These are phyloP conservation scores for Fusarium falciforme DNA, from an alignment of 2,329 filamentous ascomycete species.

Conservation along the genomic window DNA sequence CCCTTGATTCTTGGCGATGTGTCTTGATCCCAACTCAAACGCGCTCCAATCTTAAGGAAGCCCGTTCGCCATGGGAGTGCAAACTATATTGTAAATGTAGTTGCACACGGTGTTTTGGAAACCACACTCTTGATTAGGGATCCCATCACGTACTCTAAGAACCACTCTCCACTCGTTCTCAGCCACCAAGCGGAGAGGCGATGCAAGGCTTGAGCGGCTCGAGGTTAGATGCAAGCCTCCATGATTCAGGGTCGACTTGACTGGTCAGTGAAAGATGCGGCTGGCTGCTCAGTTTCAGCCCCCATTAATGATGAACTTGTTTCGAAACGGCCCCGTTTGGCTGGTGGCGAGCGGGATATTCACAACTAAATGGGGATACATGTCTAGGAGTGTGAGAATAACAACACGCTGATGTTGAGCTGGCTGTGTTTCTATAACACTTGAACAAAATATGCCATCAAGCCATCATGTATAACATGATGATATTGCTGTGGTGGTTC, in stretches of 20 bases:
- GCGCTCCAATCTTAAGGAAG: neutral
- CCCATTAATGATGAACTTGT: neutral
- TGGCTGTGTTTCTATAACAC: neutral
- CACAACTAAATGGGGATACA: neutral
- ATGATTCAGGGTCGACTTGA: neutral
- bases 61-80: neutral
- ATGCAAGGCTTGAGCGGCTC: neutral
- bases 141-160: neutral
- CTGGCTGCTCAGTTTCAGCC: neutral
- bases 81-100: neutral
- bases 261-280: neutral
- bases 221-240: neutral
- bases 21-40: neutral
- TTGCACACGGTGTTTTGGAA: neutral
- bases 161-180: neutral
- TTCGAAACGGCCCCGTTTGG: neutral
- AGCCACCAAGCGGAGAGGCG: neutral
- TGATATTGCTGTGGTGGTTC: neutral
- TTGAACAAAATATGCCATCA: too few relatives aligned
- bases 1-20: neutral
- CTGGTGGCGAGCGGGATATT: neutral
- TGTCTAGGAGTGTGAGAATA: neutral
- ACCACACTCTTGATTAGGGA: neutral
- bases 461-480: neutral
- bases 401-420: neutral